Base-by-base conservation (phyloP, 1,284 basidiomycete species). In the Ganoderma leucocontextum region DNA sequence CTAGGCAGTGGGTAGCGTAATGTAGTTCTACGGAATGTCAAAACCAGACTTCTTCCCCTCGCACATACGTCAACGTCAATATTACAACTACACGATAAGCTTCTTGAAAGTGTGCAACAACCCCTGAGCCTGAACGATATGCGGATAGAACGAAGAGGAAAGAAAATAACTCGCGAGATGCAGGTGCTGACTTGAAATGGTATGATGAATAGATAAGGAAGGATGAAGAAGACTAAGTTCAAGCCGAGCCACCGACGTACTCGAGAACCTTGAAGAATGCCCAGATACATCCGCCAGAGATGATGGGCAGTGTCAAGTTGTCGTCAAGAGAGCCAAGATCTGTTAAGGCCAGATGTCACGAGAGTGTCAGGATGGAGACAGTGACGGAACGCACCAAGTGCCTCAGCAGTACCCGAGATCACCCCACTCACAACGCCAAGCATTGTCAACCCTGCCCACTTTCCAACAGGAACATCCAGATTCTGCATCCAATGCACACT, bases 311-410 rank as follows among this genome's bases (percentile, higher is more conserved):
- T 6, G 95, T 97, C 49, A 99, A 81, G 80, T 99, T 99, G 79
- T 99, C 97, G 77, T 99, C 97, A 42, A 96, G 77, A 0, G 88
- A 89, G 36, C 94, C 95, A 13, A 99, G 84, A 80, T 98, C 96
- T 96, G 76, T 78, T 22, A 71, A 22, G 36, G 9, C 44, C 29
- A 9, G 36, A 52, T 22, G n/a, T 36, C 19, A 49, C 33, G 15
- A 10, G 17, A 25, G 36, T 22, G 52, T 25, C 19, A 41, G 17
- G 7, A 33, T 2, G 29, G 25, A 25, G 2, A 38, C 8, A 7
- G 4, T 52, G 22, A 61, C 12, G 5, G n/a, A 17, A 59, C 90
- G 72, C 75, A 95, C 94, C 94, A 44, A 96, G 82, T 1, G 95
- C 95, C 79, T 97, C 95, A 33, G 92, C 91, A 35, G 95, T 83